These are phyloP conservation scores for Aspergillus candidus DNA, from an alignment of 2,329 filamentous ascomycete species.

Conservation along the genomic window DNA sequence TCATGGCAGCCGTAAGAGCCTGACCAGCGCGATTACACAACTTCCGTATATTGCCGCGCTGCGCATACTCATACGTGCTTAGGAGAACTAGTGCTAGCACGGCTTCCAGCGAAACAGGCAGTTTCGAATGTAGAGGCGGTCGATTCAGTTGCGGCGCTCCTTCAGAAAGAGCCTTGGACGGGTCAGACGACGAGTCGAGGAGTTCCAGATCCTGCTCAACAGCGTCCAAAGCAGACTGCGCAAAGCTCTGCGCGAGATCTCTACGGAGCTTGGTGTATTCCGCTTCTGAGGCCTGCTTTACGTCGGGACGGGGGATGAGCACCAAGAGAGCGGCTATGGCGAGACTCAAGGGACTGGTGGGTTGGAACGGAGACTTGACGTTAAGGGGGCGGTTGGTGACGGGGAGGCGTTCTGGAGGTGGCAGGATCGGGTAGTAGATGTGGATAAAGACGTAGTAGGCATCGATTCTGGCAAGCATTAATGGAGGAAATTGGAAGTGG, in stretches of 20 bases:
- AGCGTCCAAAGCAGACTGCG: constrained; percentile 17
- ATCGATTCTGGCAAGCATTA: constrained; percentile 15
- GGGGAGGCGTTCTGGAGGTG: constrained; percentile 15
- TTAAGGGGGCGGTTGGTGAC: constrained; percentile 12
- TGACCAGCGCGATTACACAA: constrained; percentile 26
- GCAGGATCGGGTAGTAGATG: constrained; percentile 25
- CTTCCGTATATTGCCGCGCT: constrained; percentile 24
- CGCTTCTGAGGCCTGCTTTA: constrained; percentile 12
- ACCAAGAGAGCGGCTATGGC: constrained; percentile 25
- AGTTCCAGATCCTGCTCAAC: constrained; percentile 24
- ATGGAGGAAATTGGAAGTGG: no score
- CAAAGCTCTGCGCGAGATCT: constrained; percentile 19
- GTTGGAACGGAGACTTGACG: constrained; percentile 10
- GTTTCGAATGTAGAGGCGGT: constrained; percentile 11
- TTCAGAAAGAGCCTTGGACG: constrained; percentile 5
- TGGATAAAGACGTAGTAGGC: constrained; percentile 30
- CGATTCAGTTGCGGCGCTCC: constrained; percentile 8
- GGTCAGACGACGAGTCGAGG: constrained; percentile 7
- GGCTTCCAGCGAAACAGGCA: constrained; percentile 23
- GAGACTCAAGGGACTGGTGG: constrained; percentile 21
- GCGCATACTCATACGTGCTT: constrained; percentile 27
- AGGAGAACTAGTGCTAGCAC: constrained; percentile 23
- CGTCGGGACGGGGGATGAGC: constrained; percentile 21
- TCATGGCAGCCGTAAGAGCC: constrained; percentile 21
- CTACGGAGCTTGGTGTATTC: constrained; percentile 18